These are phyloP conservation scores for Piper longum DNA, from an alignment of 164 flowering plant species.

Conservation along the genomic window DNA sequence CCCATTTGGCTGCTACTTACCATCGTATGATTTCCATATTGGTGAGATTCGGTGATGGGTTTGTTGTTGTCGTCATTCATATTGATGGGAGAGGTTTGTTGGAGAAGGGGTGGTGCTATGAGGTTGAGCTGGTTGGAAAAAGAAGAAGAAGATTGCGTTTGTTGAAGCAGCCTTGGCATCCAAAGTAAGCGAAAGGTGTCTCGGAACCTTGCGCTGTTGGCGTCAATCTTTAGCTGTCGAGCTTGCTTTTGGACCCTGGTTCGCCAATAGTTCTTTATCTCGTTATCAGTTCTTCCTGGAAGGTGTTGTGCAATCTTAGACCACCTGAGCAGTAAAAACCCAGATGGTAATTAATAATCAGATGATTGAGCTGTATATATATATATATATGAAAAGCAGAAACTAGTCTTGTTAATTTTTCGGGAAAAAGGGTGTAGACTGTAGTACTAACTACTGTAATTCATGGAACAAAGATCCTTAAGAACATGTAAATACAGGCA, in stretches of 20 bases:
- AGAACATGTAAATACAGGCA: too few species aligned
- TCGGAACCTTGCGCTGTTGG: slow-evolving; percentile 36
- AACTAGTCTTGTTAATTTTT: too few species aligned
- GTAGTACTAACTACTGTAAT: too few species aligned
- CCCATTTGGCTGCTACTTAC: slow-evolving; percentile 11
- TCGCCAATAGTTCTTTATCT: slow-evolving; percentile 88
- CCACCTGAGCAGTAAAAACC: slow-evolving; percentile 37
- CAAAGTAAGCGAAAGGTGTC: slow-evolving; percentile 36
- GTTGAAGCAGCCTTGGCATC: slow-evolving; percentile 59
- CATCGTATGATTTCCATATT: background rate
- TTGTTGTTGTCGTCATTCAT: background rate
- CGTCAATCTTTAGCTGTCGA: slow-evolving; percentile 43
- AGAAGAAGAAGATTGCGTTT: slow-evolving; percentile 18
- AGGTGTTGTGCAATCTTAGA: slow-evolving; percentile 72
- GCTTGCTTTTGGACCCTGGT: slow-evolving; percentile 82
- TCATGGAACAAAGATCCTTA: too few species aligned
- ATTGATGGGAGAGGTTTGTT: background rate
- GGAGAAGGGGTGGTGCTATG: slow-evolving; percentile 7
- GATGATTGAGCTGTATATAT: background rate
- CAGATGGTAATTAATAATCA: too few species aligned
- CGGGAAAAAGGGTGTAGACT: too few species aligned
- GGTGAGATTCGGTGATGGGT: background rate
- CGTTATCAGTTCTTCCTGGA: slow-evolving; percentile 90
- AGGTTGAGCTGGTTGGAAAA: slow-evolving; percentile 1
- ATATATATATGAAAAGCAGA: too few species aligned